Evolutionary conservation across 352 stramenopile genomes (phyloP).

Genomic region (Peronospora farinosa): DNA sequence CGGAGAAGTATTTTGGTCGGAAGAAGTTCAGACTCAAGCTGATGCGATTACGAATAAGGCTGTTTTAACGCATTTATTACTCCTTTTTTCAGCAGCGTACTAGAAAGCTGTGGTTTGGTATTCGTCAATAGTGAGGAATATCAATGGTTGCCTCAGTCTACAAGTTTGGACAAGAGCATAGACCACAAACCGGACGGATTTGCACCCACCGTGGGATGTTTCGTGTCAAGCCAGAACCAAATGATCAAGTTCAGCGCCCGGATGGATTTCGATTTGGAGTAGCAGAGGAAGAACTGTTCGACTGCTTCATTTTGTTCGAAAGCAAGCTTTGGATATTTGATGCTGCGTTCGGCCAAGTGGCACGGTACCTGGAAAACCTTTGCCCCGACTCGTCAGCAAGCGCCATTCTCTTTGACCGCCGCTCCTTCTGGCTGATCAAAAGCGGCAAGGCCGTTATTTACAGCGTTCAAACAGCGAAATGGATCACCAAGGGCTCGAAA

Average conservation of each 20-base stretch:
- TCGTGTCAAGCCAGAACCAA: not conserved
- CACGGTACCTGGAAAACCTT: slow-evolving; percentile 25
- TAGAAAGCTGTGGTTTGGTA: slow-evolving; percentile 11
- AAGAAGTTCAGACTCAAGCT: slow-evolving; percentile 5
- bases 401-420: slow-evolving; percentile 23
- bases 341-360: slow-evolving; percentile 27
- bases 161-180: not conserved
- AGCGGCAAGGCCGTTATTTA: slow-evolving; percentile 19
- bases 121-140: slow-evolving; percentile 12
- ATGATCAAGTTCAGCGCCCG: no score
- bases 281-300: no score
- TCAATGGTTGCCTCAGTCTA: slow-evolving; percentile 9
- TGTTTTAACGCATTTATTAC: not conserved
- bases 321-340: slow-evolving; percentile 28
- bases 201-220: slow-evolving; percentile 12
- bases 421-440: slow-evolving; percentile 28
- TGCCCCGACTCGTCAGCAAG: slow-evolving; percentile 7
- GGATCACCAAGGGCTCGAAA: slow-evolving; percentile 22
- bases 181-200: slow-evolving; percentile 18
- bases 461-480: slow-evolving; percentile 15
- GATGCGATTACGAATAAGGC: not conserved
- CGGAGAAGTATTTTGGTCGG: slow-evolving; percentile 4
- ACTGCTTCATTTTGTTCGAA: slow-evolving; percentile 29
- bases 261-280: no score
- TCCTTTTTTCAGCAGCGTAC: not conserved